These are phyloP conservation scores for Nemania diffusa DNA, from an alignment of 2,329 filamentous ascomycete species.

Conservation along the genomic window DNA sequence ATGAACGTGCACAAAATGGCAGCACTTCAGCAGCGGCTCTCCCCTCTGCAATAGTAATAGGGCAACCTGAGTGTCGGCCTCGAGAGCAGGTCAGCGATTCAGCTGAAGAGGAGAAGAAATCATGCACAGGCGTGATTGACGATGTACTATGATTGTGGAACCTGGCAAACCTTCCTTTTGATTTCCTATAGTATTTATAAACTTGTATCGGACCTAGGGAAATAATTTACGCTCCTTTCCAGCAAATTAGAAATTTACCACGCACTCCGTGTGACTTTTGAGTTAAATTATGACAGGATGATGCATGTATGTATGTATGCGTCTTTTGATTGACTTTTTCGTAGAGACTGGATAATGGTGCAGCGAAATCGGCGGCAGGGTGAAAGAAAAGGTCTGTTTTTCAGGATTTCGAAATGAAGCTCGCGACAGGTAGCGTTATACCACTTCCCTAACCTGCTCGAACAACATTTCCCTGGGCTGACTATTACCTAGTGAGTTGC, in stretches of 20 bases:
- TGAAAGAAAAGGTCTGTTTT: no score
- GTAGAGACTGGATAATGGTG: no score
- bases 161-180: slow-evolving; percentile 14
- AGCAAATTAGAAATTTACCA: background rate
- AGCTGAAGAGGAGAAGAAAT: background rate
- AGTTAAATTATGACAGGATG: no score
- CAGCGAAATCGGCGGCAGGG: no score
- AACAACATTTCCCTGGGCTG: no score
- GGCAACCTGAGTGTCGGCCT: background rate
- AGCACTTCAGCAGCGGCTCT: background rate
- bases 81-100: background rate
- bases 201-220: slow-evolving; percentile 3
- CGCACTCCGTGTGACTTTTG: no score
- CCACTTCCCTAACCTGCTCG: no score
- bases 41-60: slow-evolving; percentile 18
- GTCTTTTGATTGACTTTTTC: no score
- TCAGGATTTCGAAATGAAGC: no score
- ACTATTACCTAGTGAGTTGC: no score
- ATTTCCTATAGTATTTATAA: slow-evolving; percentile 22
- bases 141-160: slow-evolving; percentile 16
- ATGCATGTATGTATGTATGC: no score
- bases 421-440: no score
- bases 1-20: background rate
- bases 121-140: background rate
- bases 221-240: slow-evolving; percentile 16